Conservation (phyloP, 257 asterid genomes). For the Lavandula angustifolia region DNA sequence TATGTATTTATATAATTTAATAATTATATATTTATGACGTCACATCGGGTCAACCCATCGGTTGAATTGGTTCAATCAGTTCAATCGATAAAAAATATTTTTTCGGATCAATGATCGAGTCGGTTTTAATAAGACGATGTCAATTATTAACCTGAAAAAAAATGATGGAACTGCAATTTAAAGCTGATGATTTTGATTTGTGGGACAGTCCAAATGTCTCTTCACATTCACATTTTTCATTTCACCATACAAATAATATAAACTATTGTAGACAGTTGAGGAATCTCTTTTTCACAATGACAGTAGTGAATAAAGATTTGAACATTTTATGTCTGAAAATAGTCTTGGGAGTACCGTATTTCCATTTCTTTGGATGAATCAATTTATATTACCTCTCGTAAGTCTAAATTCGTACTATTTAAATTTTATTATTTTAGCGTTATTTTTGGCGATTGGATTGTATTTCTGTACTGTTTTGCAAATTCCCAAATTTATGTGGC, state of each 20-base stretch:
- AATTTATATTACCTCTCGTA: too few species aligned
- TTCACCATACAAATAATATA: slow-evolving; percentile 10
- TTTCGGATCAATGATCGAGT: too few species aligned
- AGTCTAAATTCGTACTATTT: too few species aligned
- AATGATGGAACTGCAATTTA: neutral
- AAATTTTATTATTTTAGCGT: too few species aligned
- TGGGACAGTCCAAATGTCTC: slow-evolving; percentile 36
- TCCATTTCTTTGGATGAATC: neutral
- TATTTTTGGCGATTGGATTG: too few species aligned
- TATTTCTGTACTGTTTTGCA: too few species aligned
- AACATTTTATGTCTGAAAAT: slow-evolving; percentile 33
- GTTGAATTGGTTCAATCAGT: too few species aligned
- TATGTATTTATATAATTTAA: too few species aligned
- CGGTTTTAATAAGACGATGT: slow-evolving; percentile 7
- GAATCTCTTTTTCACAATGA: slow-evolving; percentile 26
- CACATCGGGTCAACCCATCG: too few species aligned
- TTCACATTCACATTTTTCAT: slow-evolving; percentile 18
- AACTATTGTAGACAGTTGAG: slow-evolving; percentile 23
- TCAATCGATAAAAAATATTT: too few species aligned
- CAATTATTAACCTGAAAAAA: slow-evolving; percentile 24
- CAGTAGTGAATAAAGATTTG: slow-evolving; percentile 19
- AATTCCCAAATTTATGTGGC: too few species aligned
- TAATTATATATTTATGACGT: too few species aligned
- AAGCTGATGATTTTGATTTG: slow-evolving; percentile 34
- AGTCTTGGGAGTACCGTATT: slow-evolving; percentile 21